Evolutionary conservation across 2,329 filamentous ascomycete species (phyloP), one percentile per base, ranked within the genome.

Genomic region (Leptographium radiaticola): DNA sequence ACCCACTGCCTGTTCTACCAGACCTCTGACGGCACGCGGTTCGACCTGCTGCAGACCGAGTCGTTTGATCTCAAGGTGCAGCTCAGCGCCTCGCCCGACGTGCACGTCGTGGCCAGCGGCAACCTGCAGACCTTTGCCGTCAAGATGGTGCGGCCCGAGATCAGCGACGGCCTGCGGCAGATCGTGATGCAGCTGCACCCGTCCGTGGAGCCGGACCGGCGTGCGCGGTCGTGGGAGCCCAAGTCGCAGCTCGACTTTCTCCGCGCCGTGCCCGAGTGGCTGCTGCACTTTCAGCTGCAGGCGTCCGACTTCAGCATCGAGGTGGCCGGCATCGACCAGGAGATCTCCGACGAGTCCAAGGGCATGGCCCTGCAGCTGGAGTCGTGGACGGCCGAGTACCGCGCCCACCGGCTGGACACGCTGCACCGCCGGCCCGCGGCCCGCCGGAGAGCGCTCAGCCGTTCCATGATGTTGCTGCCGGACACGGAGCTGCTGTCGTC

Each of bases 1-100:
- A 87, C 88, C 1, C 89, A 96, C 65, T 81, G 89, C 59, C 76
- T 98, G 1, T 98, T 97, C 67, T 98, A 98, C 65, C 94, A 96
- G 64, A 95, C 89, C 0, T 84, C 86, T 25, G 80, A 82, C 11
- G 87, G 89, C 6, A 81, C 83, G 56, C 84, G 89, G 51, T 91
- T 95, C 63, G 89, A 95, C 62, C 75, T 98, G 7, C 77, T 97
- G 3, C 82, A 89, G 39, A 94, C 86, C 0, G 91, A 98, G 63
- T 86, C 84, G 2, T 79, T 96, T 55, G 93, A 98, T 62, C 68
- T 96, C 54, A 95, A 91, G 63, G 71, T 87, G 0, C 86, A 95
- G 62, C 71, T 97, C 13, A 91, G 81, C 59, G 91, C 91, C 6
- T 83, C 87, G 5, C 90, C 90, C 0, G 85, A 96, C 59, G 80